Percentiles rank a stretch among this genome's conserved stretches.
These are phyloP conservation scores for Ramularia collo-cygni DNA, from an alignment of 2,329 filamentous ascomycete genomes.

Conservation along the genomic window DNA sequence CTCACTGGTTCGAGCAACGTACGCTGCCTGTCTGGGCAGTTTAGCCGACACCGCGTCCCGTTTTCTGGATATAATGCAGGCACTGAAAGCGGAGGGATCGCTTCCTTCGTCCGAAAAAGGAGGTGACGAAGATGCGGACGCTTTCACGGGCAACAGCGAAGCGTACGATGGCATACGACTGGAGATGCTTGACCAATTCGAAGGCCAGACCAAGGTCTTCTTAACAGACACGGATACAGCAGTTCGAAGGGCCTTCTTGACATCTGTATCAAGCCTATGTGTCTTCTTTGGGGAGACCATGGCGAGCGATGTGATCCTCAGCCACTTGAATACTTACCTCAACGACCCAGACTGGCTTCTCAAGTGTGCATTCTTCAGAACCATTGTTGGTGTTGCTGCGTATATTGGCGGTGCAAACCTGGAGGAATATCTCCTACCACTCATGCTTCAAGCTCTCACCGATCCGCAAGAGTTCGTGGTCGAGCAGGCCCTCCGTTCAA, in stretches of 20 bases:
- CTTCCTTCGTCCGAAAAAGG: constrained; percentile 71
- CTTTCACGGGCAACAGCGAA: constrained; percentile 63
- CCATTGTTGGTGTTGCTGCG: constrained; percentile 83
- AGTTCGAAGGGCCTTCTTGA: constrained; percentile 83
- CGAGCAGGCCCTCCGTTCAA: constrained; percentile 78
- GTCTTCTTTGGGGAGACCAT: constrained; percentile 91
- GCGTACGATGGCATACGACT: constrained; percentile 81
- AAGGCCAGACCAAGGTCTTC: constrained; percentile 79
- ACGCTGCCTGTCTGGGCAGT: constrained; percentile 85
- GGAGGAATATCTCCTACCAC: constrained; percentile 88
- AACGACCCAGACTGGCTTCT: constrained; percentile 96
- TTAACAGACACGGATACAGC: constrained; percentile 80
- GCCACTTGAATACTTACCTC: constrained; percentile 92
- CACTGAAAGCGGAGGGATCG: constrained; percentile 74
- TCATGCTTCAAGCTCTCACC: constrained; percentile 91
- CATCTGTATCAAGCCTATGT: constrained; percentile 85
- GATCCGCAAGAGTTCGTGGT: constrained; percentile 93
- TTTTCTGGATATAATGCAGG: constrained; percentile 87
- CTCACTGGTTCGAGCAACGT: constrained; percentile 75
- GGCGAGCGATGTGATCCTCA: constrained; percentile 91
- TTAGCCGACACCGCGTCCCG: constrained; percentile 76
- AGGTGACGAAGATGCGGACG: constrained; percentile 56
- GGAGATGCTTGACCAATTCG: constrained; percentile 77
- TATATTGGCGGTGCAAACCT: constrained; percentile 84
- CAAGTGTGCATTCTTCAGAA: constrained; percentile 94